Evolutionary conservation across 2,329 filamentous ascomycete genomes (phyloP).

Genomic region (Colletotrichum sp.): DNA sequence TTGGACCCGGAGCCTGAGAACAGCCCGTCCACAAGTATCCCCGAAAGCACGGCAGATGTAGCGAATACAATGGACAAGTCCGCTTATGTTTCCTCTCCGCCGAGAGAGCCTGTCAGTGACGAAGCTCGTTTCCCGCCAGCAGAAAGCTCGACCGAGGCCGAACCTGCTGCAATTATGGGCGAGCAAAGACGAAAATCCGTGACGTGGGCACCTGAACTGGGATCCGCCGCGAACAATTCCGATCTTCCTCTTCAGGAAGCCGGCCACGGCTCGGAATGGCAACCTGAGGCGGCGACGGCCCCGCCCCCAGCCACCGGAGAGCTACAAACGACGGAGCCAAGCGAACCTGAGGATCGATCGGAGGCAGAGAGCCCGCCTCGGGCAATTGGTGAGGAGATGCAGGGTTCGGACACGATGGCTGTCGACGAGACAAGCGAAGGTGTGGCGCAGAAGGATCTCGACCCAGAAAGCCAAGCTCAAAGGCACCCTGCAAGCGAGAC

Average conservation of each 20-base stretch:
- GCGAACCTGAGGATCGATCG: background rate
- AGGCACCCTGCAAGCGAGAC: background rate
- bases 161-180: constrained; percentile 1
- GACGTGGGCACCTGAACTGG: constrained; percentile 15
- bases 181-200: constrained; percentile 16
- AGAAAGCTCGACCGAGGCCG: constrained; percentile 3
- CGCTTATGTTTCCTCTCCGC: constrained; percentile 18
- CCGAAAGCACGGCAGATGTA: constrained; percentile 19
- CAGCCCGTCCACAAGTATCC: constrained; percentile 15
- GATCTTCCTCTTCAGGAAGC: background rate
- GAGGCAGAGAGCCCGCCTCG: background rate
- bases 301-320: background rate
- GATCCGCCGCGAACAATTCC: background rate
- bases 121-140: constrained; percentile 5
- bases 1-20: constrained; percentile 19
- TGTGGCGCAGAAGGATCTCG: constrained; percentile 8
- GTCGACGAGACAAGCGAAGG: background rate
- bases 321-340: background rate
- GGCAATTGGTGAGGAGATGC: background rate
- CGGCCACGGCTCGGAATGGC: background rate
- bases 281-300: background rate
- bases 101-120: constrained; percentile 19
- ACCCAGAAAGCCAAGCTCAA: constrained; percentile 1
- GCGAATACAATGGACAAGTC: constrained; percentile 22
- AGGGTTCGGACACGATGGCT: background rate